Evolutionary conservation across 1,139 yeast genomes (phyloP), one percentile per base, ranked within the genome.

Genomic region (Scheffersomyces titani): DNA sequence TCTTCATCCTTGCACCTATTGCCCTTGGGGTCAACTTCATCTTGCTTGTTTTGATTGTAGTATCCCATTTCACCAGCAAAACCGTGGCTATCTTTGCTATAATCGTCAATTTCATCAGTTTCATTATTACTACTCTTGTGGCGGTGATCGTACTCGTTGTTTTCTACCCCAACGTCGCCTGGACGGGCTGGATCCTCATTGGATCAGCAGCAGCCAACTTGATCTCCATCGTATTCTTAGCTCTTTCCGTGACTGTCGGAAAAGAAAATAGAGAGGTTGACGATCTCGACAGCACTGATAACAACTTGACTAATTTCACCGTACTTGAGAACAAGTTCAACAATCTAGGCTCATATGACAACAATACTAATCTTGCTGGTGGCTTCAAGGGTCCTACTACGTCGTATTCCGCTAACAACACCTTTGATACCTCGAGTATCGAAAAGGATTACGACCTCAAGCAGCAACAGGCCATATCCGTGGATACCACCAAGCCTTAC

Each of bases 1-100:
- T 91, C 51, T 79, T 94, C 55, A 84, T 93, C 51, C 85, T 91
- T 19, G 92, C 90, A 62, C 97, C 96, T 0, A 85, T 93, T 44
- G 91, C 97, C 3, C 85, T 91, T 18, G 97, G 93, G 0, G 77
- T 91, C 68, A 86, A 90, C n/a, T 77, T 88, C 54, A 63, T 89
- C 9, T 52, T 63, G 5, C 52, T 65, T 16, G 55, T 52, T 4
- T 22, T 59, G 22, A 52, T 56, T 22, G 46, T 59, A 21, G 61
- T 55, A 11, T 55, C 61, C 45, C 65, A 62, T 36, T 59, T 63
- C 52, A 51, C 50, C 48, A 44, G 58, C 16, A 55, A 50, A 6
- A 50, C 56, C 54, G 40, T 59, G 18, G 52, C 57, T 7, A 63
- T 71, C 16, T 58, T 72, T 20, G 73, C 74, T 4, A 61, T 78